phyloP scores from a whole-genome alignment of 306 rosid genomes.

The Gillenia trifoliata region DNA sequence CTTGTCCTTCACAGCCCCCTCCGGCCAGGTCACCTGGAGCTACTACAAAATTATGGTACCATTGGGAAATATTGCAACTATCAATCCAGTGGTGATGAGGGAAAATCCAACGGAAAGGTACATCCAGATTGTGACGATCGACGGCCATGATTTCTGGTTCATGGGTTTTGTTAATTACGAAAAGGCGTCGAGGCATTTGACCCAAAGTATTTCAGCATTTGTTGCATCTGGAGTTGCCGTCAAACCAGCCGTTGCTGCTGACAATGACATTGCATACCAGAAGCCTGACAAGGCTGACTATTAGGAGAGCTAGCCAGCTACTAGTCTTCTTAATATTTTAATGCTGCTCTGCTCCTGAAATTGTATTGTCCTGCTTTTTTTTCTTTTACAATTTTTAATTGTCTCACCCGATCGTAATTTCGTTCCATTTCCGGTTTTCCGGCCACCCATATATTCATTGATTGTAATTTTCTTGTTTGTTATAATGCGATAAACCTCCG shows the following conservation, averaged over 20 bases:
- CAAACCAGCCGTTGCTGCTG: not conserved
- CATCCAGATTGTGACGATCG: constrained; percentile 57
- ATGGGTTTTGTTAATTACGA: constrained; percentile 86
- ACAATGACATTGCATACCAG: not conserved
- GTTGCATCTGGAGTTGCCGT: constrained; percentile 25
- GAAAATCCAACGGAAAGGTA: constrained; percentile 61
- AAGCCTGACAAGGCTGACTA: not conserved
- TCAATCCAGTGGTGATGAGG: constrained; percentile 60
- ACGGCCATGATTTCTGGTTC: constrained; percentile 89
- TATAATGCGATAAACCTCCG: too few relatives aligned
- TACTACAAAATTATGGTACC: constrained; percentile 67
- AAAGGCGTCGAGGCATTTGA: constrained; percentile 57
- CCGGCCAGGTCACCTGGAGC: constrained; percentile 45
- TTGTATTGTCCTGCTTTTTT: not conserved
- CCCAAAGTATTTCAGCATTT: constrained; percentile 14
- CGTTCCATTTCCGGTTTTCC: not conserved
- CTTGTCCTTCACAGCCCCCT: constrained; percentile 39
- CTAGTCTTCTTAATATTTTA: not conserved
- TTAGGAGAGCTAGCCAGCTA: not conserved
- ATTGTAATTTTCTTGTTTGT: too few relatives aligned
- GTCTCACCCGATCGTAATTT: not conserved
- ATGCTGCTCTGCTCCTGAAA: not conserved
- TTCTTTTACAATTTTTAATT: not conserved
- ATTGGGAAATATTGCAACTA: constrained; percentile 42
- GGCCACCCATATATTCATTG: too few relatives aligned